Evolutionary conservation across 306 rosid species (phyloP), one percentile per base, ranked within the genome.

Genomic region (Rosa rugosa): DNA sequence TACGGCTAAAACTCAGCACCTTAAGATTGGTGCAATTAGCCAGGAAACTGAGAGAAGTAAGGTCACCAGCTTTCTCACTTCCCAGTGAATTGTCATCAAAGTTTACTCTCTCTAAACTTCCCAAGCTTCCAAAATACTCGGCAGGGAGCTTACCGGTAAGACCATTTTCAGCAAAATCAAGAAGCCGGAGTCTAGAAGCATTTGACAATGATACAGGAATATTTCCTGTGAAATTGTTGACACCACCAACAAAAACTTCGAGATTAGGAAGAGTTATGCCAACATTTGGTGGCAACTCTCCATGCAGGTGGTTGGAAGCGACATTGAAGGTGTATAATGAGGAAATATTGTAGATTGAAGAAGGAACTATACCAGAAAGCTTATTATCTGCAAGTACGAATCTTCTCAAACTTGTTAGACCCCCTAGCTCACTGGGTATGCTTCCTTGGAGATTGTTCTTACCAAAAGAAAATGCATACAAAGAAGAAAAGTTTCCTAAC

Each of bases 401-500:
- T 45, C 0, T 1, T 59, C 68, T 49, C 62, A 88, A 40, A 31
- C 64, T 53, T 63, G 82, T 82, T 70, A 88, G 80, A 23, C 27
- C 44, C 4, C 88, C 84, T 2, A 84, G 6, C 79, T 86, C 88
- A 6, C 60, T 56, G n/a, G 92, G 90, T 57, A 89, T 84, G 47
- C 9, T 60, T 83, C 90, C 92, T 46, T 75, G 81, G 1, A 86
- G 77, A 13, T 79, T 85, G 82, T 84, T 89, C 10, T 0, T 1
- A 0, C 11, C 42, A 46, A 91, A 51, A 4, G 40, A 6, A 38
- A 91, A 3, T 0, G 1, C 0, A 53, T 67, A 59, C 49, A 88
- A 27, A 27, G 84, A 84, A 78, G 97, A 83, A 27, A 83, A 76
- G 9, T 86, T 88, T 31, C 89, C 89, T 41, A 89, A 56, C 91